A percentile compares a stretch with the other conserved stretches of the same genome.
These are phyloP conservation scores for Colletotrichum sp. DNA, from an alignment of 2,329 filamentous ascomycete species.

Conservation along the genomic window DNA sequence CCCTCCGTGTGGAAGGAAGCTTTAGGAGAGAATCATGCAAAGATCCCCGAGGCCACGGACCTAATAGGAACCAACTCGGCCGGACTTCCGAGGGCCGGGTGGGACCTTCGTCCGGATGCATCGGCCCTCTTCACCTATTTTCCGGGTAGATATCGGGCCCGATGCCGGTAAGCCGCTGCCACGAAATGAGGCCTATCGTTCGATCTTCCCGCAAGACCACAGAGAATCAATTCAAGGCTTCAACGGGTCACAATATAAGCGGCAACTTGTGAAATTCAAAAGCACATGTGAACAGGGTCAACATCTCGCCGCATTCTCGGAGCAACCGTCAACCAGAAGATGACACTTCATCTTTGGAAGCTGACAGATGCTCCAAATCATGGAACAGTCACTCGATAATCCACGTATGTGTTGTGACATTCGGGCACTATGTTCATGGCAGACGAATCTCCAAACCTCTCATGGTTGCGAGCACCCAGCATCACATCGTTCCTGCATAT, in stretches of 20 bases:
- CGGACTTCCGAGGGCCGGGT: too few relatives aligned
- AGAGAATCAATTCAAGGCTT: too few relatives aligned
- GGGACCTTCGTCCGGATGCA: too few relatives aligned
- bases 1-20: not conserved
- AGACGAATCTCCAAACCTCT: not conserved
- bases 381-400: not conserved
- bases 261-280: not conserved
- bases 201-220: too few relatives aligned
- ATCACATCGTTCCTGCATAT: not conserved
- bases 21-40: not conserved
- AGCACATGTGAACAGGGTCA: not conserved
- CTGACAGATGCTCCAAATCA: not conserved
- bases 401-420: not conserved
- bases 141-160: not conserved
- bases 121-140: not conserved
- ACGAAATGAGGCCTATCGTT: not conserved
- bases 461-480: not conserved
- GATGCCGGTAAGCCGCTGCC: not conserved
- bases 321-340: not conserved
- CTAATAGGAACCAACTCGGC: too few relatives aligned
- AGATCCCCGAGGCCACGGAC: too few relatives aligned
- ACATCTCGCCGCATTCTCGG: not conserved
- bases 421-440: rapidly evolving
- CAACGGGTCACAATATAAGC: not conserved
- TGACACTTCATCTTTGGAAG: rapidly evolving